Percentiles rank a stretch among this genome's conserved stretches.
Conservation (phyloP, 2,329 filamentous ascomycete species). For the Cordyceps javanica region DNA sequence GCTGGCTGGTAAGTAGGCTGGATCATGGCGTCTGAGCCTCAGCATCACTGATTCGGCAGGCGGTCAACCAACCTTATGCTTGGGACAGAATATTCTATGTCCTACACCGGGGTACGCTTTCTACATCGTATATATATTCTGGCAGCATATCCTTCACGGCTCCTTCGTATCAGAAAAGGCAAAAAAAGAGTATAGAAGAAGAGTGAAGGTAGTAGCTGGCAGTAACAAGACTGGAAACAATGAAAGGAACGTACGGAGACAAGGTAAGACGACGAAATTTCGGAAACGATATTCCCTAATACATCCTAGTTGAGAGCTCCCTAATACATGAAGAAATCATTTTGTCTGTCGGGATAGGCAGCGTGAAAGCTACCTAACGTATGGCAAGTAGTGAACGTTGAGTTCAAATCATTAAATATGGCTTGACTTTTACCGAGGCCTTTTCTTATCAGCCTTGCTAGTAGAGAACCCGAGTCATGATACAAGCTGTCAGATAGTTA, state of each 20-base stretch:
- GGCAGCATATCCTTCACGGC: too few relatives aligned
- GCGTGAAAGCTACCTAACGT: neutral
- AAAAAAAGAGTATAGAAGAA: neutral
- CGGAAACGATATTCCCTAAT: neutral
- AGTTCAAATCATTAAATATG: neutral
- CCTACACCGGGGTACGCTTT: too few relatives aligned
- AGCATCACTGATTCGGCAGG: too few relatives aligned
- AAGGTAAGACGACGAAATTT: neutral
- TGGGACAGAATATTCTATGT: too few relatives aligned
- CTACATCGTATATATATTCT: too few relatives aligned
- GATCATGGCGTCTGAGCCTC: neutral
- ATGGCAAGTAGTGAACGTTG: slow-evolving; percentile 3
- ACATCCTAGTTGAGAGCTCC: neutral
- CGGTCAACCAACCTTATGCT: too few relatives aligned
- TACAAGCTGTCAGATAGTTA: slow-evolving; percentile 29
- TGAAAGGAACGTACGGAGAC: neutral
- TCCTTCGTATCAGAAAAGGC: too few relatives aligned
- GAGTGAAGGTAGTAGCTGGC: neutral
- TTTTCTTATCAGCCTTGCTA: slow-evolving; percentile 21
- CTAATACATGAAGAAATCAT: neutral
- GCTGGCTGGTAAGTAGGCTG: neutral
- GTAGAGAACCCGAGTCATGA: slow-evolving; percentile 43
- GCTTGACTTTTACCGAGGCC: neutral
- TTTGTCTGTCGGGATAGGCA: neutral
- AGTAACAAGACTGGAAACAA: neutral